These are phyloP conservation scores for barrel medic (Medicago truncatula) DNA, from an alignment of 306 rosid genomes.

Conservation along the genomic window DNA sequence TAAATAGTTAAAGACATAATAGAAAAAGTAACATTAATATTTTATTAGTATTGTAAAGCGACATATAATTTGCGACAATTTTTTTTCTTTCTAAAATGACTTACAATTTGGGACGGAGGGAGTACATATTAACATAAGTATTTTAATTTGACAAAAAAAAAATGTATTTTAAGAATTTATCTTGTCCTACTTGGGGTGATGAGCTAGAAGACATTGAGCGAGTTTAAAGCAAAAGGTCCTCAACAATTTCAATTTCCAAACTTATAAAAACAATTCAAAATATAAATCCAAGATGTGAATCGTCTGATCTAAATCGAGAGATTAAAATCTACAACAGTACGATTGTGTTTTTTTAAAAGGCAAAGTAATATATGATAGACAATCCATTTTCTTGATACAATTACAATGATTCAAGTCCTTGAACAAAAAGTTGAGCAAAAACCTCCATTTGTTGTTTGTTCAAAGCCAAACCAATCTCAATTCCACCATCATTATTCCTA, in stretches of 20 bases:
- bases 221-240: too few relatives aligned
- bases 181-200: too few relatives aligned
- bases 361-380: not conserved
- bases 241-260: not conserved
- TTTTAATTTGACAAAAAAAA: too few relatives aligned
- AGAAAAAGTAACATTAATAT: too few relatives aligned
- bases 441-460: slow-evolving; percentile 37
- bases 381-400: not conserved
- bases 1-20: too few relatives aligned
- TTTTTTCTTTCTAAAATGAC: too few relatives aligned
- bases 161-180: too few relatives aligned
- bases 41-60: too few relatives aligned
- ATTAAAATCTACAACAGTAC: not conserved
- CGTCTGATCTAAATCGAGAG: not conserved
- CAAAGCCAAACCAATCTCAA: slow-evolving; percentile 52
- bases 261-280: not conserved
- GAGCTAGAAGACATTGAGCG: too few relatives aligned
- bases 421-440: slow-evolving; percentile 27
- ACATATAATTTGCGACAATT: too few relatives aligned
- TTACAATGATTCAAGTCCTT: slow-evolving; percentile 14
- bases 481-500: slow-evolving; percentile 35
- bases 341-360: not conserved
- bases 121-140: too few relatives aligned
- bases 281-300: not conserved
- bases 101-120: too few relatives aligned